A percentile compares a stretch with the other conserved stretches of the same genome.
Conservation (phyloP, 495 filamentous ascomycete species). For the Stereocaulon alpinum region DNA sequence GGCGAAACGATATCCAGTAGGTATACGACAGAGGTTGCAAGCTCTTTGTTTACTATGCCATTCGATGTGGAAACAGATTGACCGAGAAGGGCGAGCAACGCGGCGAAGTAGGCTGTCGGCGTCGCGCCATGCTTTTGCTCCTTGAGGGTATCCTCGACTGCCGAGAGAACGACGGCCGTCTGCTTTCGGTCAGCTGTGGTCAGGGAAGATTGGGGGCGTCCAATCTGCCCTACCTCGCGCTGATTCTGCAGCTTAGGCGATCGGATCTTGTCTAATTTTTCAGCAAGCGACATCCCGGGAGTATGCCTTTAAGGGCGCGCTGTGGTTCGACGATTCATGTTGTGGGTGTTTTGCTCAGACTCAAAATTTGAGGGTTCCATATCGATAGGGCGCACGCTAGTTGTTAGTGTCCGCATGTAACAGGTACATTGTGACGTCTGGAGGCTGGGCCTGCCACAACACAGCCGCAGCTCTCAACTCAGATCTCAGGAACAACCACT, state of each 20-base stretch:
- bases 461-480: neutral
- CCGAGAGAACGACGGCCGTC: conserved; percentile 79
- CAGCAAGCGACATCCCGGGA: conserved; percentile 61
- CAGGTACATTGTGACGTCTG: neutral
- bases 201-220: conserved; percentile 4
- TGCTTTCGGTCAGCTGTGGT: conserved; percentile 30
- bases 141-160: conserved; percentile 83
- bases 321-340: neutral
- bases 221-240: conserved; percentile 18
- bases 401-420: neutral
- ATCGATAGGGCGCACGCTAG: conserved; percentile 1
- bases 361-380: conserved; percentile 1
- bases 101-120: conserved; percentile 89
- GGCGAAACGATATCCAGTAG: conserved; percentile 84
- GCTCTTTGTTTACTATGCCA: conserved; percentile 66
- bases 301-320: neutral
- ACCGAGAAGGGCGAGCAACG: conserved; percentile 77
- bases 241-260: conserved; percentile 85
- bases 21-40: conserved; percentile 84
- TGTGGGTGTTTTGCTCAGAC: neutral
- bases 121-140: conserved; percentile 73
- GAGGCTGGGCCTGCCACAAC: neutral
- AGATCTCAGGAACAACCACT: neutral
- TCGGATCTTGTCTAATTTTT: conserved; percentile 92
- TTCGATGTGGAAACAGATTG: conserved; percentile 54